Percentiles rank a stretch among this genome's conserved stretches.
These are phyloP conservation scores for Pseudonitzschia pungens DNA, from an alignment of 108 stramenopile species.

Conservation along the genomic window DNA sequence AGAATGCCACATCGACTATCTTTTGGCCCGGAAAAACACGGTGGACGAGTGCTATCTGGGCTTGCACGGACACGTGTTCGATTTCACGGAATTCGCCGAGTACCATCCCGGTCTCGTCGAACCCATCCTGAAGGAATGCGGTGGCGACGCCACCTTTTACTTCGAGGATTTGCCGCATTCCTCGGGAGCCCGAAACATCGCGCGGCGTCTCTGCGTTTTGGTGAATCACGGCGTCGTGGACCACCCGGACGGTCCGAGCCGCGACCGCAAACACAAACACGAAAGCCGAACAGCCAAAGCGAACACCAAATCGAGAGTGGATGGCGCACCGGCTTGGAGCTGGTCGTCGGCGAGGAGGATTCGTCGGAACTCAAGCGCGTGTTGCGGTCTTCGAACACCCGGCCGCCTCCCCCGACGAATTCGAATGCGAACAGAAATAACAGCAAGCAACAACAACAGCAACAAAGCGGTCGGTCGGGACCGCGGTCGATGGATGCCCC, in stretches of 20 bases:
- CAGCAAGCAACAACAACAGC: neutral
- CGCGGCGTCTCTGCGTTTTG: slow-evolving; percentile 36
- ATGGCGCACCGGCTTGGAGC: neutral
- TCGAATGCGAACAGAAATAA: too few species aligned
- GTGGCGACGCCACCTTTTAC: slow-evolving; percentile 68
- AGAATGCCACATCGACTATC: slow-evolving; percentile 18
- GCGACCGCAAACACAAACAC: neutral
- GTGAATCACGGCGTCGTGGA: slow-evolving; percentile 19
- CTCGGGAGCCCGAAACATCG: slow-evolving; percentile 38
- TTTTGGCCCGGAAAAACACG: slow-evolving; percentile 43
- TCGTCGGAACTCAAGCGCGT: slow-evolving; percentile 1
- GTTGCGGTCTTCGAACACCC: slow-evolving; percentile 11
- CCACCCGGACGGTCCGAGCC: too few species aligned
- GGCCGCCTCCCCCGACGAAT: neutral
- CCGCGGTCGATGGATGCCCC: neutral
- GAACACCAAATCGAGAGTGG: neutral
- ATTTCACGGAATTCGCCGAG: slow-evolving; percentile 71
- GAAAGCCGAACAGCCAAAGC: neutral
- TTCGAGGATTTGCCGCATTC: slow-evolving; percentile 81
- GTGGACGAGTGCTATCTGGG: slow-evolving; percentile 58
- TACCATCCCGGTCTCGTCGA: slow-evolving; percentile 77
- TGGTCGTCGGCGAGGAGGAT: neutral
- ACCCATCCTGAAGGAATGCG: slow-evolving; percentile 70
- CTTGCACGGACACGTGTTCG: slow-evolving; percentile 70
- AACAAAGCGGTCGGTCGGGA: neutral